Percentiles rank a stretch among this genome's conserved stretches.
phyloP scores from a whole-genome alignment of 2,329 filamentous ascomycete species.

The Cladobotryum protrusum region DNA sequence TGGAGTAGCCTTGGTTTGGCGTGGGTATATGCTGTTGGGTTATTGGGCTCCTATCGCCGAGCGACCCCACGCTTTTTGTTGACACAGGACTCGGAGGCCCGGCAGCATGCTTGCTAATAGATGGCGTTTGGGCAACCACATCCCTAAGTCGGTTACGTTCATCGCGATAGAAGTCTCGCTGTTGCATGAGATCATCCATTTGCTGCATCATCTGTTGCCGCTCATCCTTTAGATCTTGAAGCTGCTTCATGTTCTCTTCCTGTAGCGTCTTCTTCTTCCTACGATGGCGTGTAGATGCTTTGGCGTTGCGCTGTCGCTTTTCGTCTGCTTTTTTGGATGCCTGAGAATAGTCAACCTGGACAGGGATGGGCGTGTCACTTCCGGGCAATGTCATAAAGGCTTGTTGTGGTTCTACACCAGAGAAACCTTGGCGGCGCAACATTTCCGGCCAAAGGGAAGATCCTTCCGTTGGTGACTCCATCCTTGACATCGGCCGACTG shows the following conservation, averaged over 20 bases:
- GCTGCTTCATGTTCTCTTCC: conserved; percentile 61
- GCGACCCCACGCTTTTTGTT: conserved; percentile 29
- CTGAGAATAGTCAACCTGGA: conserved; percentile 73
- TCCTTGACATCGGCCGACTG: conserved; percentile 18
- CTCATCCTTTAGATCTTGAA: conserved; percentile 63
- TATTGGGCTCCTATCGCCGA: conserved; percentile 33
- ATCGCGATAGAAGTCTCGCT: conserved; percentile 65
- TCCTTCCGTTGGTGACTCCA: conserved; percentile 18
- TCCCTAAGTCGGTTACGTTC: conserved; percentile 68
- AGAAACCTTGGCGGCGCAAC: conserved; percentile 24
- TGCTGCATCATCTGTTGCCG: conserved; percentile 57
- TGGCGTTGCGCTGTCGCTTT: conserved; percentile 78
- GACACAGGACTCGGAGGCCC: conserved; percentile 46
- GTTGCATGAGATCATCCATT: conserved; percentile 49
- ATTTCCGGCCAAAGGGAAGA: conserved; percentile 27
- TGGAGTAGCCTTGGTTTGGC: conserved; percentile 29
- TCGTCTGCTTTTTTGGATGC: conserved; percentile 79
- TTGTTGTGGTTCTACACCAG: conserved; percentile 29
- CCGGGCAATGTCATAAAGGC: conserved; percentile 34
- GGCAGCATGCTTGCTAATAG: conserved; percentile 46
- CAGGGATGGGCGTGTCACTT: conserved; percentile 39
- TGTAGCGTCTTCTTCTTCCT: conserved; percentile 78
- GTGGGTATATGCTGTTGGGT: conserved; percentile 22
- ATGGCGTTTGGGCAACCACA: conserved; percentile 55
- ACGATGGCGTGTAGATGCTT: conserved; percentile 76